phyloP scores from a whole-genome alignment of 129 eudicot species.

The Silybum marianum region DNA sequence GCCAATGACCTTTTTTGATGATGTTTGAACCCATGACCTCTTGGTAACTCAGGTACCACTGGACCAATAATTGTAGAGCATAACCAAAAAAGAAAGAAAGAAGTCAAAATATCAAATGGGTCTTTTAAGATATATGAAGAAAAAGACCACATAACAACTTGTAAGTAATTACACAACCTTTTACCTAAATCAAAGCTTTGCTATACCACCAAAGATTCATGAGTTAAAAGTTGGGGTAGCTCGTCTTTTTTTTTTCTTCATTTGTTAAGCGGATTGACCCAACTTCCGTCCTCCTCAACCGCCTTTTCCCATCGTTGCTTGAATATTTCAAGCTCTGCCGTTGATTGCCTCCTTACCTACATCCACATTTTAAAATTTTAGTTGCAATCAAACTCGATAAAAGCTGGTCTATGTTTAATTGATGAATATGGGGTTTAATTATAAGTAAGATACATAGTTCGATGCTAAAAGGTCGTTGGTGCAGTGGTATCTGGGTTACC shows the following conservation, averaged over 20 bases:
- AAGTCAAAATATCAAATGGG: not conserved
- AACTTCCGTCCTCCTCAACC: slow-evolving; percentile 50
- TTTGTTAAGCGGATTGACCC: slow-evolving; percentile 58
- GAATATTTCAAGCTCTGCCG: slow-evolving; percentile 66
- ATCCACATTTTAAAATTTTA: not conserved
- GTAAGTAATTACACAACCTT: not conserved
- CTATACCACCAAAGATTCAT: slow-evolving; percentile 4
- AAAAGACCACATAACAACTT: not conserved
- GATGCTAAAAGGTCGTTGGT: not conserved
- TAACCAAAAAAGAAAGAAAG: not conserved
- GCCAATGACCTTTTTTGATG: not conserved
- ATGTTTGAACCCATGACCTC: not conserved
- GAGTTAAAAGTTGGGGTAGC: slow-evolving; percentile 8
- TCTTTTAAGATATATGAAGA: not conserved
- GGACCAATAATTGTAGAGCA: not conserved
- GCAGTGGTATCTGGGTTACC: not conserved
- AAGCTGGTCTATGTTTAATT: no score
- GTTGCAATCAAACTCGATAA: not conserved
- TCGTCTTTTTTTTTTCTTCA: slow-evolving; percentile 22
- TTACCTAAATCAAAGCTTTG: slow-evolving; percentile 6
- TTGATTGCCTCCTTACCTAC: slow-evolving; percentile 86
- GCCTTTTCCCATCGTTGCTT: slow-evolving; percentile 84
- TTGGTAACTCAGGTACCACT: not conserved
- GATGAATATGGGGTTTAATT: not conserved
- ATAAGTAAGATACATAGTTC: not conserved